phyloP scores from a whole-genome alignment of 2,329 filamentous ascomycete genomes.

The Xylaria multiplex region DNA sequence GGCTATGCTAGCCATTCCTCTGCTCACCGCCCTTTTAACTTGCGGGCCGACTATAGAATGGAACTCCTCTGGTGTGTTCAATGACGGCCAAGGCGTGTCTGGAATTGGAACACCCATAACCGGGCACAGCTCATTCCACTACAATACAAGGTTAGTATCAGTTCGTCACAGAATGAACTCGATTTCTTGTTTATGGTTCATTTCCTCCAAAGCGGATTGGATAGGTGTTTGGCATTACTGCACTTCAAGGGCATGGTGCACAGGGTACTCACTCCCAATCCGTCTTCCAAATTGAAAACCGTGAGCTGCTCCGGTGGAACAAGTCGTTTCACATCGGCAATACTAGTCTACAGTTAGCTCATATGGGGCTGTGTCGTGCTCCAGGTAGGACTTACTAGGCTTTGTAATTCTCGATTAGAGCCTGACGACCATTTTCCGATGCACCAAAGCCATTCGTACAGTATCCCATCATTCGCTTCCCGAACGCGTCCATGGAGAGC shows the following conservation, averaged over 20 bases:
- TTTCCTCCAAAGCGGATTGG: neutral
- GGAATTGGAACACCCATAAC: constrained; percentile 43
- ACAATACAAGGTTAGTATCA: constrained; percentile 3
- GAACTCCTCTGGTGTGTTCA: constrained; percentile 44
- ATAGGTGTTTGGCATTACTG: neutral
- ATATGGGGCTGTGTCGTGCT: neutral
- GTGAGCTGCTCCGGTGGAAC: constrained; percentile 44
- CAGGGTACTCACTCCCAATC: constrained; percentile 29
- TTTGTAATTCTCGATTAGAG: constrained; percentile 42
- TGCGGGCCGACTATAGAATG: constrained; percentile 37
- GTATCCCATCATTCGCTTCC: neutral
- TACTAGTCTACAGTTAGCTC: constrained; percentile 35
- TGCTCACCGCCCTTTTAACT: constrained; percentile 45
- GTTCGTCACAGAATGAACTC: neutral
- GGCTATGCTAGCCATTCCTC: constrained; percentile 39
- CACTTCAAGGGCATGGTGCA: neutral
- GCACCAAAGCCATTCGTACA: constrained; percentile 39
- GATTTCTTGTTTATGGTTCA: too few species aligned
- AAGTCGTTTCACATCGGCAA: constrained; percentile 44
- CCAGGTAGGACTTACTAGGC: constrained; percentile 40
- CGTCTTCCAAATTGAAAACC: constrained; percentile 46
- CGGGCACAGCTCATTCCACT: constrained; percentile 45
- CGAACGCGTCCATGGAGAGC: constrained; percentile 28
- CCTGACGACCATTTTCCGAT: constrained; percentile 35
- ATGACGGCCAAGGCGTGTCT: constrained; percentile 41